phyloP scores from a whole-genome alignment of 1,284 basidiomycete species.

The Pseudozyma thailandica region DNA sequence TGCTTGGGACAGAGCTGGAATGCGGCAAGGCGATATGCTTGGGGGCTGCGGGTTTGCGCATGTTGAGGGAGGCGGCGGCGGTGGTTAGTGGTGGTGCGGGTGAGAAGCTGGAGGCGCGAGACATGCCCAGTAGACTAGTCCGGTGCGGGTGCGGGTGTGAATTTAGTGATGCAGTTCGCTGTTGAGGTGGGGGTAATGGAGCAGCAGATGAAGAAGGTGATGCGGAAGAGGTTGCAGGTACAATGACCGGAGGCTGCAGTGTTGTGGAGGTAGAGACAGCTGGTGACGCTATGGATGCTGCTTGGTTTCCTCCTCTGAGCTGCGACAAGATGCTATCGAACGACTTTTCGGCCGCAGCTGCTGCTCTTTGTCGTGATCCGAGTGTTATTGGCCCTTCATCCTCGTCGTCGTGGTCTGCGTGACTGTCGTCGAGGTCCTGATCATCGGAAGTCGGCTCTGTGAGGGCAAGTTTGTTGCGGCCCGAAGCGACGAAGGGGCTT shows the following conservation, averaged over 20 bases:
- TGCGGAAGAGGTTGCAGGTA: not conserved
- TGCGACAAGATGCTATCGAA: slow-evolving; percentile 47
- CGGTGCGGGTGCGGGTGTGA: too few relatives aligned
- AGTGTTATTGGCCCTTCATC: slow-evolving; percentile 40
- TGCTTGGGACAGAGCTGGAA: slow-evolving; percentile 5
- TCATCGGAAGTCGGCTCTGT: slow-evolving; percentile 3
- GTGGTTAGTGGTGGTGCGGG: slow-evolving; percentile 19
- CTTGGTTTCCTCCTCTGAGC: slow-evolving; percentile 16
- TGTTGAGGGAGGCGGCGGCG: slow-evolving; percentile 6
- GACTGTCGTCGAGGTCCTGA: not conserved
- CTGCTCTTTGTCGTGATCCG: slow-evolving; percentile 40
- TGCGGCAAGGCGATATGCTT: slow-evolving; percentile 23
- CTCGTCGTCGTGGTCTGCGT: slow-evolving; percentile 12
- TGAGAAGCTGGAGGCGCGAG: slow-evolving; percentile 49
- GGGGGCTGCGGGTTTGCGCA: slow-evolving; percentile 21
- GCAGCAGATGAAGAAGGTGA: slow-evolving; percentile 5
- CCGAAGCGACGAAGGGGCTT: slow-evolving; percentile 29
- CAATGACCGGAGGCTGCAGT: not conserved
- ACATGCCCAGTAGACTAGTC: slow-evolving; percentile 41
- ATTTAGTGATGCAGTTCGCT: slow-evolving; percentile 8
- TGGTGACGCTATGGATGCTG: not conserved
- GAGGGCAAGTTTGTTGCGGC: slow-evolving; percentile 14
- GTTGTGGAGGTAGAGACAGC: not conserved
- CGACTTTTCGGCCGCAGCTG: slow-evolving; percentile 42
- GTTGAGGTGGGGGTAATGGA: slow-evolving; percentile 1